These are phyloP conservation scores for Starmerella powellii DNA, from an alignment of 805 yeast genomes.

Conservation along the genomic window DNA sequence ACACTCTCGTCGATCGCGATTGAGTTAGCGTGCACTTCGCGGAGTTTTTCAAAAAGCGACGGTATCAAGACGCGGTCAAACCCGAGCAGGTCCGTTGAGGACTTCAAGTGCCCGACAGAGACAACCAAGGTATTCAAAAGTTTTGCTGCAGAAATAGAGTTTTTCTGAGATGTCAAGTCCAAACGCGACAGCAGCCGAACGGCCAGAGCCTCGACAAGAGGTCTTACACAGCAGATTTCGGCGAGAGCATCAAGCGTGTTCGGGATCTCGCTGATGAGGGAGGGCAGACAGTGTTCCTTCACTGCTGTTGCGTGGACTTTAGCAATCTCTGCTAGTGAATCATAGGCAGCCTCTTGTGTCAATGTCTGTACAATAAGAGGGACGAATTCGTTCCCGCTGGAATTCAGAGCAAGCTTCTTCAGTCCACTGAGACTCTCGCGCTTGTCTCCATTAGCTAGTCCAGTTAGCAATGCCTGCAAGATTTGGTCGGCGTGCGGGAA, in stretches of 20 bases:
- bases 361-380: slow-evolving; percentile 18
- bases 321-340: slow-evolving; percentile 43
- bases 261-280: slow-evolving; percentile 41
- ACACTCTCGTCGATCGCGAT: not conserved
- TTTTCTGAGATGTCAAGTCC: slow-evolving; percentile 12
- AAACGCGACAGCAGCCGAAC: slow-evolving; percentile 31
- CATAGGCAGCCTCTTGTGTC: slow-evolving; percentile 37
- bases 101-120: slow-evolving; percentile 18
- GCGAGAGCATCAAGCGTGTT: slow-evolving; percentile 32
- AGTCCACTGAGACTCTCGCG: slow-evolving; percentile 55
- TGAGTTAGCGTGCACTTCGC: too few species aligned
- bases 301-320: slow-evolving; percentile 33
- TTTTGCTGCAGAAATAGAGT: slow-evolving; percentile 18
- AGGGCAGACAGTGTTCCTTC: slow-evolving; percentile 42
- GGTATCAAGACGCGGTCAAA: slow-evolving; percentile 7
- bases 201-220: slow-evolving; percentile 31
- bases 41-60: slow-evolving; percentile 5
- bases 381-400: slow-evolving; percentile 21
- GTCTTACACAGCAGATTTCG: slow-evolving; percentile 27
- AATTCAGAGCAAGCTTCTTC: slow-evolving; percentile 36
- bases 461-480: slow-evolving; percentile 48
- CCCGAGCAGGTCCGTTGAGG: slow-evolving; percentile 18
- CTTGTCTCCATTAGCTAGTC: slow-evolving; percentile 58
- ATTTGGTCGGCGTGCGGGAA: slow-evolving; percentile 56
- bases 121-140: slow-evolving; percentile 25